Conservation (phyloP, 768 basidiomycete genomes). For the Filobasidium floriforme region DNA sequence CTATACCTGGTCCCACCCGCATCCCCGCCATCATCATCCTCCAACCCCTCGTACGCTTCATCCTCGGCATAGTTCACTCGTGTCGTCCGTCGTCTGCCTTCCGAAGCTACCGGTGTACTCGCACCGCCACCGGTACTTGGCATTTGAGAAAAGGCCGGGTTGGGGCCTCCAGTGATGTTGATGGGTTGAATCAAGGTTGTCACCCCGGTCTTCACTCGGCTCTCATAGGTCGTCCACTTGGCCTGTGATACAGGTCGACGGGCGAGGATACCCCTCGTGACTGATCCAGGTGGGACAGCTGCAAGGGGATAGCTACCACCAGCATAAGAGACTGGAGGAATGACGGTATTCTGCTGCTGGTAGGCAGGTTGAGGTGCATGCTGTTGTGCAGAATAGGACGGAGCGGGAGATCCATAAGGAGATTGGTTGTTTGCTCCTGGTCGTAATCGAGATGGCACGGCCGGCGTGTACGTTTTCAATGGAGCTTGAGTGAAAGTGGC, state of each 20-base stretch:
- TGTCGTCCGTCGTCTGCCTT: constrained; percentile 14
- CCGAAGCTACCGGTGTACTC: constrained; percentile 3
- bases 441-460: constrained; percentile 19
- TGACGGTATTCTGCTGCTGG: not conserved
- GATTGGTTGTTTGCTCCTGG: constrained; percentile 5
- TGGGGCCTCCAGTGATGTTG: constrained; percentile 46
- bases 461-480: constrained; percentile 8
- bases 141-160: constrained; percentile 27
- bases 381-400: not conserved
- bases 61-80: constrained; percentile 42
- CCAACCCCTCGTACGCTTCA: constrained; percentile 47
- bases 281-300: constrained; percentile 34
- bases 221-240: constrained; percentile 70
- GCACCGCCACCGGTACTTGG: not conserved
- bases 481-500: constrained; percentile 13
- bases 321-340: constrained; percentile 13
- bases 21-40: constrained; percentile 60
- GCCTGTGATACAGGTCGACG: constrained; percentile 53
- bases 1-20: constrained; percentile 55
- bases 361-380: not conserved
- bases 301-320: constrained; percentile 32
- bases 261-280: constrained; percentile 27
- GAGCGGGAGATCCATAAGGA: not conserved
- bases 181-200: constrained; percentile 88
- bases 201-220: constrained; percentile 81